phyloP scores from a whole-genome alignment of 1,284 basidiomycete species.

The Ustilago crameri region DNA sequence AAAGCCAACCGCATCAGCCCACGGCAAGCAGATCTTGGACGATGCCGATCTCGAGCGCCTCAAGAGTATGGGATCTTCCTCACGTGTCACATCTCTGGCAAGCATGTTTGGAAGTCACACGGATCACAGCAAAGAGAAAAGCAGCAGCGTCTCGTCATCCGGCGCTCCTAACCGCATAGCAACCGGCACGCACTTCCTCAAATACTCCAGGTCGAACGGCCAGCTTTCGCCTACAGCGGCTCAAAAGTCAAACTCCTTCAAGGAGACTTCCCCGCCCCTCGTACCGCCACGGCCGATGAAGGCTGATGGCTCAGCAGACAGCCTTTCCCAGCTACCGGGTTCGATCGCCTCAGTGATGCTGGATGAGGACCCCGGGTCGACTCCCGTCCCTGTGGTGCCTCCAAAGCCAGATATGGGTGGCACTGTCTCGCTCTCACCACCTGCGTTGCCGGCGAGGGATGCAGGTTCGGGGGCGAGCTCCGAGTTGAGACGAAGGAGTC shows the following conservation, averaged over 20 bases:
- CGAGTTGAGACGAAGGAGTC: conserved; percentile 14
- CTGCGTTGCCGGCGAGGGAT: conserved; percentile 19
- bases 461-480: neutral
- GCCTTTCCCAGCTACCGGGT: conserved; percentile 18
- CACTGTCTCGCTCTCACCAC: conserved; percentile 6
- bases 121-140: conserved; percentile 6
- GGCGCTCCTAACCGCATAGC: conserved; percentile 20
- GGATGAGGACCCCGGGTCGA: conserved; percentile 10
- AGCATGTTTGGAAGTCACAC: conserved; percentile 26
- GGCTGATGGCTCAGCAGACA: conserved; percentile 30
- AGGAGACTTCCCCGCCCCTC: conserved; percentile 12
- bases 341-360: conserved; percentile 27
- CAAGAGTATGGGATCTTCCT: conserved; percentile 12
- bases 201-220: conserved; percentile 46
- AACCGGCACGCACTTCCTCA: conserved; percentile 36
- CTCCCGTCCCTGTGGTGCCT: conserved; percentile 10
- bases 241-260: conserved; percentile 22
- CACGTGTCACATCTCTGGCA: conserved; percentile 35
- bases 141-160: neutral
- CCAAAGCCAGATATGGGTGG: neutral
- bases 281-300: conserved; percentile 42
- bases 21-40: conserved; percentile 39
- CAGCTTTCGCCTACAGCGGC: conserved; percentile 31
- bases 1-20: conserved; percentile 22
- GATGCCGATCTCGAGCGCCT: conserved; percentile 46